phyloP scores from a whole-genome alignment of 2,329 filamentous ascomycete genomes.

The Monilinia polystroma region DNA sequence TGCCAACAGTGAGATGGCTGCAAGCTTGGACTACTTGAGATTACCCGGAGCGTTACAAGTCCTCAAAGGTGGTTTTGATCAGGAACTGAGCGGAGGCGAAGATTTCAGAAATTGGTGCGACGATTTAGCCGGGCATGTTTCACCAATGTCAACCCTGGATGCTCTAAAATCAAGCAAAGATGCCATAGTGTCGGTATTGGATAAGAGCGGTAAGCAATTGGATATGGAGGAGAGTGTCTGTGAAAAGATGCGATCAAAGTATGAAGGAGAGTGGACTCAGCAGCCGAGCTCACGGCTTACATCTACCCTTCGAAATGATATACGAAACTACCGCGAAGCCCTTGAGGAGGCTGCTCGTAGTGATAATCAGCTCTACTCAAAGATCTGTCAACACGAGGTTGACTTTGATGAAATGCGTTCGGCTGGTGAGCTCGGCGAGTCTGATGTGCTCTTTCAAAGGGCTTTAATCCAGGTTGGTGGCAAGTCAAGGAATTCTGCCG shows the following conservation, averaged over 20 bases:
- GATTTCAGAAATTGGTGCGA: constrained; percentile 94
- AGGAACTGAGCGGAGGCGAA: constrained; percentile 82
- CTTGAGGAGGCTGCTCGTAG: constrained; percentile 86
- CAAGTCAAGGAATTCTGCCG: constrained; percentile 56
- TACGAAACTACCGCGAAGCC: constrained; percentile 83
- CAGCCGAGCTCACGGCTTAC: constrained; percentile 91
- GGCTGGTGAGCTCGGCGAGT: constrained; percentile 81
- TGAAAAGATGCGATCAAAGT: constrained; percentile 99
- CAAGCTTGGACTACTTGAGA: constrained; percentile 89
- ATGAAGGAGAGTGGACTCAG: constrained; percentile 93
- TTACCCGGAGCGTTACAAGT: constrained; percentile 87
- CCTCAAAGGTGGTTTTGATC: constrained; percentile 87
- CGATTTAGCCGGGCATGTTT: constrained; percentile 82
- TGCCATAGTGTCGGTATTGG: constrained; percentile 68
- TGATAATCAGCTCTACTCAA: constrained; percentile 78
- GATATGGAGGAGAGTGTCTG: constrained; percentile 98
- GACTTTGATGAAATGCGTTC: constrained; percentile 95
- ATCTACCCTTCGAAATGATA: constrained; percentile 80
- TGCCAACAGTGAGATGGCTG: constrained; percentile 93
- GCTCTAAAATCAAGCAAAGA: constrained; percentile 75
- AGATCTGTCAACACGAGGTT: constrained; percentile 78
- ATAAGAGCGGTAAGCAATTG: constrained; percentile 80
- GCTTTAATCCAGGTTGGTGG: constrained; percentile 75
- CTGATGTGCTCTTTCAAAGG: constrained; percentile 83
- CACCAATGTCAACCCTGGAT: constrained; percentile 77